phyloP scores from a whole-genome alignment of 2,329 filamentous ascomycete species.

The Monosporascus sp. region DNA sequence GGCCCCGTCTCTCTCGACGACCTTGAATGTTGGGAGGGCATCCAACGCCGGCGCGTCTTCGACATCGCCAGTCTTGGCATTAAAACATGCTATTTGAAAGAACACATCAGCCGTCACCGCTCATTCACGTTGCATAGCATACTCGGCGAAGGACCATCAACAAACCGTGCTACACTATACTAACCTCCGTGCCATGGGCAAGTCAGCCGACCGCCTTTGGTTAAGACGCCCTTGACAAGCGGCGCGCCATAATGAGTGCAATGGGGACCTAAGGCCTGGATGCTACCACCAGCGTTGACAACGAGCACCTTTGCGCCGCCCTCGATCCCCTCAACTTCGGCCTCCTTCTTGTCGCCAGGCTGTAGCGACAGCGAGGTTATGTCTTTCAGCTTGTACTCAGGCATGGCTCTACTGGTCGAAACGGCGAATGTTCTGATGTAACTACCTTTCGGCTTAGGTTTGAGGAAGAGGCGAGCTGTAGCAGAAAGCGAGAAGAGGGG shows the following conservation, averaged over 20 bases:
- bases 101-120: not conserved
- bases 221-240: slow-evolving; percentile 78
- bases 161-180: slow-evolving; percentile 17
- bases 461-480: slow-evolving; percentile 6
- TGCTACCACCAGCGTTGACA: slow-evolving; percentile 68
- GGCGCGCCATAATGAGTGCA: slow-evolving; percentile 94
- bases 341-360: slow-evolving; percentile 80
- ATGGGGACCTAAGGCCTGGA: slow-evolving; percentile 75
- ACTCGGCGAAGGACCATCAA: not conserved
- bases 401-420: slow-evolving; percentile 37
- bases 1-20: slow-evolving; percentile 73
- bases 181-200: slow-evolving; percentile 95
- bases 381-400: slow-evolving; percentile 69
- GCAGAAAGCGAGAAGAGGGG: slow-evolving; percentile 6
- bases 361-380: slow-evolving; percentile 69
- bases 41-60: slow-evolving; percentile 92
- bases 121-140: no score
- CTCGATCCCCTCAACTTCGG: slow-evolving; percentile 84
- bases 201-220: slow-evolving; percentile 74
- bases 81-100: slow-evolving; percentile 72
- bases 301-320: slow-evolving; percentile 79
- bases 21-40: slow-evolving; percentile 74
- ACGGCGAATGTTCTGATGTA: slow-evolving; percentile 8
- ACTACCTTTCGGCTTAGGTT: slow-evolving; percentile 1
- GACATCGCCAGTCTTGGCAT: slow-evolving; percentile 80